Evolutionary conservation across 129 eudicot genomes (phyloP).

Genomic region (Dittrichia graveolens): DNA sequence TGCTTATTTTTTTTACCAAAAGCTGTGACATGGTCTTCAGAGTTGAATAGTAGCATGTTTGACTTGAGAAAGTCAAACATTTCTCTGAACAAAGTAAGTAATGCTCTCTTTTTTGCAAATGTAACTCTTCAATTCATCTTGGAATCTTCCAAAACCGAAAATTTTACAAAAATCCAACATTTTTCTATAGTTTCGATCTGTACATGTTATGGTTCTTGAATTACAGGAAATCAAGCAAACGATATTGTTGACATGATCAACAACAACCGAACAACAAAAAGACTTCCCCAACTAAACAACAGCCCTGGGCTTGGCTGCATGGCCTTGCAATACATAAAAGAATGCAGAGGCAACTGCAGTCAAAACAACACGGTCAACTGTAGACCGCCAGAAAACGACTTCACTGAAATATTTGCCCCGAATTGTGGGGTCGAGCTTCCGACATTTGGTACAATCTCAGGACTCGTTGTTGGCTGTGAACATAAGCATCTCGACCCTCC

Average conservation of each 20-base stretch:
- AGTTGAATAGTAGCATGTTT: too few species aligned
- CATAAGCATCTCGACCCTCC: conserved; percentile 61
- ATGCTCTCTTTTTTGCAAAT: not conserved
- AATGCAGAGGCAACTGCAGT: conserved; percentile 72
- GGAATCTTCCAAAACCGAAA: not conserved
- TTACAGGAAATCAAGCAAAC: conserved; percentile 67
- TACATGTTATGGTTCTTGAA: conserved; percentile 1
- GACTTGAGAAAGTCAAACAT: too few species aligned
- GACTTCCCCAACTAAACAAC: conserved; percentile 53
- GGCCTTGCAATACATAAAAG: conserved; percentile 69
- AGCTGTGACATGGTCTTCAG: too few species aligned
- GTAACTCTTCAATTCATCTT: not conserved
- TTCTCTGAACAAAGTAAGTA: not conserved
- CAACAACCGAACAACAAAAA: conserved; percentile 67
- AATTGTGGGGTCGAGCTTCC: conserved; percentile 91
- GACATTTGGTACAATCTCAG: conserved; percentile 73
- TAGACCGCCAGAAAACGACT: conserved; percentile 68
- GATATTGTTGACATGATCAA: conserved; percentile 73
- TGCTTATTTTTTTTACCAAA: too few species aligned
- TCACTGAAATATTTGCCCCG: conserved; percentile 83
- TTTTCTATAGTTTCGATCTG: not conserved
- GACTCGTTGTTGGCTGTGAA: conserved; percentile 60
- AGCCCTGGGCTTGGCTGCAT: conserved; percentile 83
- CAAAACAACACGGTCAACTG: conserved; percentile 61
- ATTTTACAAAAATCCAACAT: not conserved